Conservation (phyloP, 257 asterid genomes). For the Datura wrightii region DNA sequence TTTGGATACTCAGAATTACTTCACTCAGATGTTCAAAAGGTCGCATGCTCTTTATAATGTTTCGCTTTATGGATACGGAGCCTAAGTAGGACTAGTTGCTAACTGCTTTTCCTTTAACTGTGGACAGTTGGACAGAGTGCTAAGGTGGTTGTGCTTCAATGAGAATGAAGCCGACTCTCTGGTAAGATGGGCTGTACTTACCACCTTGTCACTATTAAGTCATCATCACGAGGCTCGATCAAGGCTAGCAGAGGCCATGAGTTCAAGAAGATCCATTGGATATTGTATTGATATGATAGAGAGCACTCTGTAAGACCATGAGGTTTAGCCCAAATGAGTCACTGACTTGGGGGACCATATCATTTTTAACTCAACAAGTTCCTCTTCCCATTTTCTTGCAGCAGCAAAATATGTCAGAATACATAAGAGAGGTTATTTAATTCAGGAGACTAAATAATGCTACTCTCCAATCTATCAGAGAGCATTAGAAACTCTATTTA, state of each 20-base stretch:
- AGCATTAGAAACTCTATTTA: not conserved
- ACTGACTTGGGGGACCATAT: not conserved
- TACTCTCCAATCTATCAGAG: not conserved
- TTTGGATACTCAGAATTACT: conserved; percentile 72
- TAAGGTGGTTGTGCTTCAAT: conserved; percentile 47
- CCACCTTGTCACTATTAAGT: conserved; percentile 48
- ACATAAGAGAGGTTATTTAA: not conserved
- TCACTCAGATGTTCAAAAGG: conserved; percentile 78
- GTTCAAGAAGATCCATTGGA: conserved; percentile 64
- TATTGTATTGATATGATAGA: conserved; percentile 65
- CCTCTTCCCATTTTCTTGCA: not conserved
- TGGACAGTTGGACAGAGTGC: conserved; percentile 60
- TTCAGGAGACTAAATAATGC: not conserved
- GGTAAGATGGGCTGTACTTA: conserved; percentile 52
- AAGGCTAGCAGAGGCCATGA: conserved; percentile 66
- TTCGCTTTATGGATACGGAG: not conserved
- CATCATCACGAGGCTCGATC: conserved; percentile 49
- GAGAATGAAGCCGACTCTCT: conserved; percentile 46
- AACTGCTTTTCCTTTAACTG: conserved; percentile 23
- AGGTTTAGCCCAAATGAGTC: not conserved
- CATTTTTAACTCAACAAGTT: not conserved
- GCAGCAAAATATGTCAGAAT: not conserved
- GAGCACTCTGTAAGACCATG: conserved; percentile 32
- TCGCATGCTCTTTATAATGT: conserved; percentile 50
- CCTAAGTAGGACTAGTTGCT: conserved; percentile 18